A percentile compares a stretch with the other conserved stretches of the same genome.
Evolutionary conservation across 1,284 basidiomycete species (phyloP).

Genomic region (Macrocybe sp.): DNA sequence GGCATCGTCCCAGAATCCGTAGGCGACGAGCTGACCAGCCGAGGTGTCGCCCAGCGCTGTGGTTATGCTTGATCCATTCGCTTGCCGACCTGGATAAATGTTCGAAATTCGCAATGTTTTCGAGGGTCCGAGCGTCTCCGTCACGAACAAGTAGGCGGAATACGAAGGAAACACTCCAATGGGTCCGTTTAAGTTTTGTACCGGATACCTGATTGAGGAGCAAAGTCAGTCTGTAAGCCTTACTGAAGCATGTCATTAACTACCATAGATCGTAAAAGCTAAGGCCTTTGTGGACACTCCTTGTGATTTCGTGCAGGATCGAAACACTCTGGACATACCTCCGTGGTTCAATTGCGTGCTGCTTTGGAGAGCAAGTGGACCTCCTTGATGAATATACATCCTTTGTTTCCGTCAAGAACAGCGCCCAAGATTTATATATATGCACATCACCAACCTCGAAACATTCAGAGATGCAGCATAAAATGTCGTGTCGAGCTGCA

Average conservation of each 20-base stretch:
- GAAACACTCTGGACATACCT: constrained; percentile 16
- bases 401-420: constrained; percentile 18
- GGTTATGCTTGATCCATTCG: constrained; percentile 45
- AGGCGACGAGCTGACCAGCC: constrained; percentile 41
- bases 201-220: constrained; percentile 33
- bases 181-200: constrained; percentile 42
- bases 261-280: constrained; percentile 46
- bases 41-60: constrained; percentile 41
- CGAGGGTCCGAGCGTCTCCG: constrained; percentile 41
- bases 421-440: neutral
- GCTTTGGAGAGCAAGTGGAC: constrained; percentile 44
- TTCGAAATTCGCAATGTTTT: constrained; percentile 38
- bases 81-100: constrained; percentile 44
- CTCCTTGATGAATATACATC: constrained; percentile 47
- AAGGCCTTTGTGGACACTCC: constrained; percentile 21
- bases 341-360: constrained; percentile 43
- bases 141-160: constrained; percentile 41
- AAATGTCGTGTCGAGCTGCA: constrained; percentile 38
- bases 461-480: constrained; percentile 49
- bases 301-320: neutral
- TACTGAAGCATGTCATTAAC: neutral
- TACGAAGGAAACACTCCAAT: constrained; percentile 47
- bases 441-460: constrained; percentile 28
- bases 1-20: constrained; percentile 42
- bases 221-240: too few species aligned